Evolutionary conservation across 208 protist species (phyloP).

Genomic region (Trypanosoma lewisi): DNA sequence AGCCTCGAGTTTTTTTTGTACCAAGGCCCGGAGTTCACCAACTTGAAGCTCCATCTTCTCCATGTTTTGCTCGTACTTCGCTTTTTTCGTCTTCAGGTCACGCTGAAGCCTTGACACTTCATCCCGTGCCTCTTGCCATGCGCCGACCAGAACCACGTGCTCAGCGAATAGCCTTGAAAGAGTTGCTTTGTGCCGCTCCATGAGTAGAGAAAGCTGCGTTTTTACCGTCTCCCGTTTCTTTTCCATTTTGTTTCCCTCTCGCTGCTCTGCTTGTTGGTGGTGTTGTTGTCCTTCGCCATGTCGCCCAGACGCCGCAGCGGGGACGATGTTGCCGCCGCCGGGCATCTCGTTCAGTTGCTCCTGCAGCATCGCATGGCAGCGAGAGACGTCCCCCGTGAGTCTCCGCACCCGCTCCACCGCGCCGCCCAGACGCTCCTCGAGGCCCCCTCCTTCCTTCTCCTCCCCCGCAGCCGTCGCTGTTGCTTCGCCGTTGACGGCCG

Average conservation of each 20-base stretch:
- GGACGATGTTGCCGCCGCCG: too few relatives aligned
- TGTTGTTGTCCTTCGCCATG: too few relatives aligned
- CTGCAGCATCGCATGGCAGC: conserved; percentile 10
- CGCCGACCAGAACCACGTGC: not conserved
- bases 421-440: not conserved
- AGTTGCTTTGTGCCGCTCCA: not conserved
- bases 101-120: conserved; percentile 15
- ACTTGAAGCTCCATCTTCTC: conserved; percentile 37
- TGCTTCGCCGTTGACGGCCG: conserved; percentile 1
- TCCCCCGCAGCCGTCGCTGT: not conserved
- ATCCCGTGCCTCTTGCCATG: conserved; percentile 20
- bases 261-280: not conserved
- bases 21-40: conserved; percentile 41
- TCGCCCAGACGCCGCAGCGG: too few relatives aligned
- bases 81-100: conserved; percentile 9
- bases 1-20: conserved; percentile 54
- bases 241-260: too few relatives aligned
- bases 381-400: conserved; percentile 3
- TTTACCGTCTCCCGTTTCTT: too few relatives aligned
- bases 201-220: not conserved
- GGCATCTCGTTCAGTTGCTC: conserved; percentile 9
- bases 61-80: conserved; percentile 23
- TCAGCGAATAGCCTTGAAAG: not conserved
- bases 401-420: conserved; percentile 6
- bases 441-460: not conserved